Evolutionary conservation across 169 alveolate species (phyloP), one percentile per base, ranked within the genome.

Genomic region (Plasmodium malariae): DNA sequence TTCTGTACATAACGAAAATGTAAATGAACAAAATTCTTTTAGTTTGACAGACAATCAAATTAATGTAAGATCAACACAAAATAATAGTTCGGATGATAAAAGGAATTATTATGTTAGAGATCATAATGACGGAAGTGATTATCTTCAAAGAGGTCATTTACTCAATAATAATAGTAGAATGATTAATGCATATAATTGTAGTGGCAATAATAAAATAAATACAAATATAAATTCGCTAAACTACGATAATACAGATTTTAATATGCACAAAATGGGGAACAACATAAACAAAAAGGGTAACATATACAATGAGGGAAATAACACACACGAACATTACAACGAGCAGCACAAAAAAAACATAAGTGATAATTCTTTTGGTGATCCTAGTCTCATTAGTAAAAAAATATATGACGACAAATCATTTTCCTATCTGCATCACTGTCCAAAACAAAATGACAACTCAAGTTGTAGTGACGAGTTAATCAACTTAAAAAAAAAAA

Each of bases 1-100:
- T 34, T 48, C 90, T n/a, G n/a, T n/a, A 37, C 45, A 17, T 0
- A 67, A 80, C 49, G 36, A 57, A 43, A 54, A 48, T 32, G n/a
- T 19, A 17, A 49, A 63, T 19, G 40, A 73, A 59, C 14, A 19
- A 57, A 73, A 55, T 14, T 3, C 1, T 26, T 34, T 59, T 21
- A 70, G 9, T 26, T 9, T 49, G 67, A 70, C 43, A 7, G 54
- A 49, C 19, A 51, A 70, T 7, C 37, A 48, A 24, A 43, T 0
- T 12, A 36, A 32, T 21, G 54, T 26, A 21, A 45, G 43, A 49
- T 9, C 6, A 7, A 48, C 19, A 45, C 21, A 26, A 3, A 11
- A 28, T 30, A 43, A 48, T 14, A 17, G 19, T 37, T 40, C 36
- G 1, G 17, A 17, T 37, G 60, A 67, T 37, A 11, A 28, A 11